phyloP scores from a whole-genome alignment of 1,284 basidiomycete genomes.

The Ustilago cynodontis region DNA sequence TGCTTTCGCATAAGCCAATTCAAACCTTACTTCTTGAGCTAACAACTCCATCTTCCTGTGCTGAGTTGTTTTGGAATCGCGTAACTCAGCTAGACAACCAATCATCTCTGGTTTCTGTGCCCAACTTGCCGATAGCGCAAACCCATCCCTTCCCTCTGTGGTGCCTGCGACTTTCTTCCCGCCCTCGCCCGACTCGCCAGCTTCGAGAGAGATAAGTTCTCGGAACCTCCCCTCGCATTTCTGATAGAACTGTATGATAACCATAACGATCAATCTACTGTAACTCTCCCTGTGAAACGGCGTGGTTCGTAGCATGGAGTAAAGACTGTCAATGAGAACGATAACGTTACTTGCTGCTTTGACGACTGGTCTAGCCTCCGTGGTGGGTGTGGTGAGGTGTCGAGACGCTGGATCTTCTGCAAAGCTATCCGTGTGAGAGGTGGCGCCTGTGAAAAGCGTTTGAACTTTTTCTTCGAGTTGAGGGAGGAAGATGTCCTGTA shows the following conservation, averaged over 20 bases:
- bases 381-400: constrained; percentile 1
- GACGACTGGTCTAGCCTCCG: constrained; percentile 77
- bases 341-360: constrained; percentile 89
- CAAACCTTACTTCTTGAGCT: constrained; percentile 48
- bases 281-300: constrained; percentile 90
- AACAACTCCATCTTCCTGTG: constrained; percentile 34
- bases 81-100: constrained; percentile 77
- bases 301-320: constrained; percentile 90
- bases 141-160: constrained; percentile 11
- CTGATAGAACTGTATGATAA: constrained; percentile 96
- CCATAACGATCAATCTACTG: constrained; percentile 90
- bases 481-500: constrained; percentile 90
- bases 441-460: constrained; percentile 50
- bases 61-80: constrained; percentile 50
- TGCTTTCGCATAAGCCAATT: constrained; percentile 32
- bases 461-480: constrained; percentile 92
- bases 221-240: constrained; percentile 89
- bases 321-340: constrained; percentile 90
- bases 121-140: constrained; percentile 58
- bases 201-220: constrained; percentile 75
- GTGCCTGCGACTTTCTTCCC: neutral
- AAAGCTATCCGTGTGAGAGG: constrained; percentile 78
- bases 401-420: constrained; percentile 43
- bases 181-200: neutral
- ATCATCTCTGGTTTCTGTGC: constrained; percentile 77